Conservation (phyloP, 495 filamentous ascomycete genomes). For the Letharia lupina region DNA sequence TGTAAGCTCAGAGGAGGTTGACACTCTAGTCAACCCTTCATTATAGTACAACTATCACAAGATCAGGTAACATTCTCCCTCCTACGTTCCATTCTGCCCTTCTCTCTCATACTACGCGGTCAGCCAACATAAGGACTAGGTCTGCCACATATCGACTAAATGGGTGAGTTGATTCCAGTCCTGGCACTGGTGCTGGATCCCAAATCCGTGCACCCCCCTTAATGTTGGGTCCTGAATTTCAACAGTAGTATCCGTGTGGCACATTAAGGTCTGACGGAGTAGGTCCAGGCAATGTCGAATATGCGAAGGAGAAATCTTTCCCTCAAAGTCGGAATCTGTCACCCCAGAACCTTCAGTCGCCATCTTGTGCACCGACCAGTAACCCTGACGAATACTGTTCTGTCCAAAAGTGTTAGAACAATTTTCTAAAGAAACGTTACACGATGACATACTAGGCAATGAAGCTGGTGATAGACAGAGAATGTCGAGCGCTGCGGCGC, state of each 20-base stretch:
- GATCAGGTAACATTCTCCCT: not conserved
- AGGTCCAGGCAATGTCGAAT: not conserved
- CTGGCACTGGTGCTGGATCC: not conserved
- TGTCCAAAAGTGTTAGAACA: not conserved
- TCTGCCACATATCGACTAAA: constrained; percentile 1
- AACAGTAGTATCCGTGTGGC: not conserved
- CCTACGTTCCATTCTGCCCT: not conserved
- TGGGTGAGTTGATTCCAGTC: not conserved
- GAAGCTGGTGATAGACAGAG: not conserved
- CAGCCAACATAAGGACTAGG: not conserved
- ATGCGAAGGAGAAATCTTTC: not conserved
- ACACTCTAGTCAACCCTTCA: not conserved
- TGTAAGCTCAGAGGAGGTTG: not conserved
- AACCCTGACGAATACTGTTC: not conserved
- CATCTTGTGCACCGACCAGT: not conserved
- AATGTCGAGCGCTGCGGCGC: not conserved
- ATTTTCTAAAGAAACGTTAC: not conserved
- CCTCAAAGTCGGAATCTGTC: not conserved
- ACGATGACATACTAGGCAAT: not conserved
- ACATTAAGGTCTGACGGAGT: not conserved
- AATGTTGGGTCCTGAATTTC: not conserved
- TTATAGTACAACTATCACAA: not conserved
- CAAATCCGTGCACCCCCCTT: not conserved
- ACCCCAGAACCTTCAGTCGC: not conserved
- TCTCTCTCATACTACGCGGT: not conserved